Base-by-base conservation (phyloP, 179 eudicot genomes). In the Sideroxylon spinosum region DNA sequence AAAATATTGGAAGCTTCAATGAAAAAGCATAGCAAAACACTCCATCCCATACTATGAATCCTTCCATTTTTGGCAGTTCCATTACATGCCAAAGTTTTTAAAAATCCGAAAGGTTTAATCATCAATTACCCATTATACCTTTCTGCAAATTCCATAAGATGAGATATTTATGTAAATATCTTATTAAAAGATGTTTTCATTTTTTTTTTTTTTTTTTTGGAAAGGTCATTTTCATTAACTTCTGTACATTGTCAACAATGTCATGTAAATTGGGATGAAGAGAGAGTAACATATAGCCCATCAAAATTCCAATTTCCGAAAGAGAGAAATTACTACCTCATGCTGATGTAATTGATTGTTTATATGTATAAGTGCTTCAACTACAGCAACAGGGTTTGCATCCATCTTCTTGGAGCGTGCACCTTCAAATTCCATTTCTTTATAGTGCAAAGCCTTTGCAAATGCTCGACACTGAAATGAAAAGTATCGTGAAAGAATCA, bases 351-450 rank as follows among this genome's bases (percentile, higher is more conserved):
- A 88, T 83, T 96, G 99, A 82, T 91, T 96, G 82, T 96, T 96
- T 73, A 96, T 94, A 82, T 96, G 98, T 82, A 96, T 96, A 50
- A 96, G 92, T 63, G 91, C 97, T 87, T 96, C 99, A 79, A 96
- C 99, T 68, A 92, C 97, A 81, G 97, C 93, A 74, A 91, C 98
- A 37, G 98, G 95, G 76, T 94, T 89, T 37, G 92, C 95, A 79
- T 95, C 99, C 98, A 90, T 95, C 88, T 86, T 93, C 73, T 91
- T 89, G 28, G 97, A 87, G 65, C 88, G 92, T 32, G 98, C 93
- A 84, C 97, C 97, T 85, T 96, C 98, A 86, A 96, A 96, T 82
- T 96, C 99, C 98, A 96, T 96, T 84, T 96, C 99, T 79, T 92
- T 96, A 74, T 96, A 96, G 80, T 94, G 99, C 82, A 96, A 89